phyloP scores from a whole-genome alignment of 177 flowering plant genomes.

The Telopea speciosissima region DNA sequence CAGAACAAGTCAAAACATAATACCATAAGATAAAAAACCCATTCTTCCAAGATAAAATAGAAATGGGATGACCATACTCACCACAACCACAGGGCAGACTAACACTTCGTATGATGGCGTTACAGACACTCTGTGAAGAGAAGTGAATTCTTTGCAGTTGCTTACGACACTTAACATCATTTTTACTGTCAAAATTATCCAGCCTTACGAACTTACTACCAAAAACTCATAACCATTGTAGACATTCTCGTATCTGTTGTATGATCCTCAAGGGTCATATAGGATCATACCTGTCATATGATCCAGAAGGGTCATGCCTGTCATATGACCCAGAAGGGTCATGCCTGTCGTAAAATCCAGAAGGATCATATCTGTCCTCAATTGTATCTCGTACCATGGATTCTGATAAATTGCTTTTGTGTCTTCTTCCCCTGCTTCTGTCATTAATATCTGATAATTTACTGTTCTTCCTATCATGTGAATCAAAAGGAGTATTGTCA shows the following conservation, averaged over 20 bases:
- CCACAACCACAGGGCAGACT: constrained; percentile 7
- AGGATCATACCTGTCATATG: constrained; percentile 68
- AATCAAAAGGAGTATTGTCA: constrained; percentile 23
- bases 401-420: constrained; percentile 19
- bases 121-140: neutral
- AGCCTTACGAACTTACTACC: constrained; percentile 15
- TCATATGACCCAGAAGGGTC: constrained; percentile 53
- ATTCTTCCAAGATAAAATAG: constrained; percentile 1
- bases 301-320: constrained; percentile 51
- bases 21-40: constrained; percentile 10
- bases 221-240: constrained; percentile 18
- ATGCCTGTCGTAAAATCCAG: constrained; percentile 32
- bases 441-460: constrained; percentile 18
- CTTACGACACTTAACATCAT: constrained; percentile 6
- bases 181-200: constrained; percentile 6
- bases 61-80: constrained; percentile 15
- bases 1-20: constrained; percentile 28
- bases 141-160: neutral
- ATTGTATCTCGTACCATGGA: constrained; percentile 21
- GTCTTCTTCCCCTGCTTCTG: constrained; percentile 20
- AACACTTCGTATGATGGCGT: constrained; percentile 7
- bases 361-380: constrained; percentile 85
- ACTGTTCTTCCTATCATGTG: constrained; percentile 16
- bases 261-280: constrained; percentile 64
- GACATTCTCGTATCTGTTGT: constrained; percentile 20